These are phyloP conservation scores for Iberis amara DNA, from an alignment of 441 rosid genomes.

Conservation along the genomic window DNA sequence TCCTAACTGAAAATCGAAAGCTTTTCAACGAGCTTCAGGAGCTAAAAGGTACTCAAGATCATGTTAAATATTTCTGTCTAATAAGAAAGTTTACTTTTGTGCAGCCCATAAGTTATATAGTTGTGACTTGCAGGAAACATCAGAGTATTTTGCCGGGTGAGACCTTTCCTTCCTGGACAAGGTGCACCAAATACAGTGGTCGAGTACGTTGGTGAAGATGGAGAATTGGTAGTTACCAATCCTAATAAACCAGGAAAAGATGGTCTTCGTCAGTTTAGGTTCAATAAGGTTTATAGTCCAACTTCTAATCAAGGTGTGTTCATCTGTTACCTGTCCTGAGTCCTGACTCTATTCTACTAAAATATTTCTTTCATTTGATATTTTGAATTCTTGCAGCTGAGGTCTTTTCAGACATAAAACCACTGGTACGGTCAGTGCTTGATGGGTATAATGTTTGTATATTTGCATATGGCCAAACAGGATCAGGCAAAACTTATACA, in stretches of 20 bases:
- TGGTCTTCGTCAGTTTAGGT: slow-evolving; percentile 55
- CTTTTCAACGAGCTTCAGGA: slow-evolving; percentile 87
- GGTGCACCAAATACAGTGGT: slow-evolving; percentile 45
- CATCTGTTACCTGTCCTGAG: background rate
- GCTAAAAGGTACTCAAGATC: slow-evolving; percentile 52
- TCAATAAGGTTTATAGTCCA: slow-evolving; percentile 70
- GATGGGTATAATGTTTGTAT: slow-evolving; percentile 68
- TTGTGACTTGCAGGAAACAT: slow-evolving; percentile 67
- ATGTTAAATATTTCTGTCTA: too few relatives aligned
- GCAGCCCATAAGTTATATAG: too few relatives aligned
- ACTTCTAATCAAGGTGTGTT: slow-evolving; percentile 83
- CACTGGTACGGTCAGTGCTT: slow-evolving; percentile 53
- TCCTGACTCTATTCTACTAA: background rate
- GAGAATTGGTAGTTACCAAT: slow-evolving; percentile 58
- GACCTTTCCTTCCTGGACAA: slow-evolving; percentile 71
- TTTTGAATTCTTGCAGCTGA: slow-evolving; percentile 42
- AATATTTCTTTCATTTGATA: slow-evolving; percentile 18
- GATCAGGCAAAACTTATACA: slow-evolving; percentile 69
- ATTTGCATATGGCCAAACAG: slow-evolving; percentile 74
- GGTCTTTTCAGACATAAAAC: slow-evolving; percentile 52
- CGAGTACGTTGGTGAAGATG: slow-evolving; percentile 61
- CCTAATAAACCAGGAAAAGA: slow-evolving; percentile 80
- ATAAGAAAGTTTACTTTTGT: too few relatives aligned
- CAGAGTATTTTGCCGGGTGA: slow-evolving; percentile 74
- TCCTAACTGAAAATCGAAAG: slow-evolving; percentile 73